Base-by-base conservation (phyloP, 2,329 filamentous ascomycete species). In the Fusarium cicatricum region DNA sequence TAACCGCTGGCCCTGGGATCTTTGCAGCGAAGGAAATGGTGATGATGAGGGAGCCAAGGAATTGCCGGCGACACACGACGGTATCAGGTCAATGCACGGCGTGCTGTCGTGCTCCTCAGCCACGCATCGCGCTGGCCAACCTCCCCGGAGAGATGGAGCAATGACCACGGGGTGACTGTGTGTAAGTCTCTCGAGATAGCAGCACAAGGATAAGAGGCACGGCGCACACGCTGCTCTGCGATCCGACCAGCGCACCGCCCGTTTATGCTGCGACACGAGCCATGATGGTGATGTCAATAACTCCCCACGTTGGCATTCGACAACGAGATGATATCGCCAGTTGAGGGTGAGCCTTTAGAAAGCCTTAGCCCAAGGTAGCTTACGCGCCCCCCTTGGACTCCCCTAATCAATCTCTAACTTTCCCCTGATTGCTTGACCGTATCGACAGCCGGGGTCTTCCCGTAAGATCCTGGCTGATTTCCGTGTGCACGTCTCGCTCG, bases 401-500 rank as follows among this genome's bases (percentile, higher is more conserved):
- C 47, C 56, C 38, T 47, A 53, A 55, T 59, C 52, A 55, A 59
- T 49, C 45, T 68, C 55, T 49, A 29, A 15, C 54, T 19, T 41
- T 41, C 58, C 58, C 56, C 55, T 55, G 53, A 60, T 53, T 48
- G 40, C 57, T 68, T 69, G 64, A 64, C 66, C 64, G 62, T 64
- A 66, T 55, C 41, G 51, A 59, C 36, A 40, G 53, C 50, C 53
- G 51, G 55, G 61, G 55, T 54, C 56, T 50, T 62, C 51, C 53
- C 39, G 46, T 36, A 53, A 43, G 36, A 64, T 54, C 66, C 66
- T 64, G 50, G 66, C 52, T 55, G 53, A 45, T 61, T 60, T 64
- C 66, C 56, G 66, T 65, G 64, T 58, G 66, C 66, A 69, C 66
- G 66, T 69, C 64, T 68, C 66, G 65, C 59, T 14, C 43, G 41